Base-by-base conservation (phyloP, 805 yeast genomes). In the Ogataea zsoltii region DNA sequence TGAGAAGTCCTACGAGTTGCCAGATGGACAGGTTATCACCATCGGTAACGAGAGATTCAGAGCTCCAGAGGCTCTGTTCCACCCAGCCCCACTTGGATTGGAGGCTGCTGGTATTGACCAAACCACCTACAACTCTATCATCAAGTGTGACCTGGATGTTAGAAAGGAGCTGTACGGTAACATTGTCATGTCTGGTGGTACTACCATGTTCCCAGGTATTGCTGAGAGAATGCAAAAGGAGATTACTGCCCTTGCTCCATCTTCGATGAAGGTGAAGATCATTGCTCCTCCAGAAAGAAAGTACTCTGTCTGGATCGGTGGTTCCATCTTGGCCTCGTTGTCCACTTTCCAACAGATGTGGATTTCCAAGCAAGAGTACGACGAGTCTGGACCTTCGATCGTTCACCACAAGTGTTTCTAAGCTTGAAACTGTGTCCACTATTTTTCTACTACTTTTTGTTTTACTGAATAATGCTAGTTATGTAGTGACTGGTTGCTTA, bases 171-270 rank as follows among this genome's bases (percentile, higher is more conserved):
- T 94, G 74, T 94, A 94, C 82, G 95, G 96, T 77, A 94, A 94
- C 86, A 94, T 94, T 69, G 99, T 94, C 71, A 86, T 94, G 94
- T 91, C 98, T 62, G 99, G 99, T 83, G 99, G 99, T 87, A 91
- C 98, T 66, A 94, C 99, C 63, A 90, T 94, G 98, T 94, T 90
- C 96, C 97, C 97, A 77, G 99, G 99, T 80, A 91, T 94, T 74
- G 97, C 97, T 75, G 98, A 94, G 83, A 92, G 99, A 83, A 89
- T 94, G 96, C 98, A 92, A 83, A 92, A 92, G 88, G 99, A 94
- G 81, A 90, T 94, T 69, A 89, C 97, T 64, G 96, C 97, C 65
- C 85, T 94, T 80, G 99, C 99, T 70, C 98, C 98, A 76, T 88
- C 97, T 62, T 89, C 97, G 53, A 94, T 94, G 97, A 94, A 94